Percentiles rank a stretch among this genome's conserved stretches.
phyloP scores from a whole-genome alignment of 2,329 filamentous ascomycete genomes.

The Botrytis porri region DNA sequence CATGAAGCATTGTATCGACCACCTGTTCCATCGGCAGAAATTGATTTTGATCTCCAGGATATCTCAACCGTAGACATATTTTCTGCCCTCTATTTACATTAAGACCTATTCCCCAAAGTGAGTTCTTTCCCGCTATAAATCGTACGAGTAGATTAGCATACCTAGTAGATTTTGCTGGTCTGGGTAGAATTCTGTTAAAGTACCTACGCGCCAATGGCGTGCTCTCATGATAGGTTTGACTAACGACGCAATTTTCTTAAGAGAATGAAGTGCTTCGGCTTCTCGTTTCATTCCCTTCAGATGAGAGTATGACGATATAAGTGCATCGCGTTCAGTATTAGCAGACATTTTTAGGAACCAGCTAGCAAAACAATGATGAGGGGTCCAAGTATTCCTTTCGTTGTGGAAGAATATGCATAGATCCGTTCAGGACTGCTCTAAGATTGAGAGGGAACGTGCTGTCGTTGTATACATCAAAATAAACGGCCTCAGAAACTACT shows the following conservation, averaged over 20 bases:
- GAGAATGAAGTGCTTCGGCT: conserved; percentile 53
- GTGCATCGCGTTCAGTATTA: conserved; percentile 41
- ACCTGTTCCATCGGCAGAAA: conserved; percentile 80
- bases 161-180: conserved; percentile 70
- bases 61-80: conserved; percentile 79
- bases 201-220: conserved; percentile 73
- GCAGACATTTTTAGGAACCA: neutral
- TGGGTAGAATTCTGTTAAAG: conserved; percentile 84
- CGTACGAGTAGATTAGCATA: conserved; percentile 34
- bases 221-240: conserved; percentile 96
- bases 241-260: conserved; percentile 79
- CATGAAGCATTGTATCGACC: conserved; percentile 89
- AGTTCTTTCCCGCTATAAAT: neutral
- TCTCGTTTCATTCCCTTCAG: conserved; percentile 48
- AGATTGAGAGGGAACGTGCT: neutral
- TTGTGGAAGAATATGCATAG: neutral
- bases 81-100: conserved; percentile 75
- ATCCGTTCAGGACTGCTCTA: neutral
- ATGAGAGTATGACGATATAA: conserved; percentile 52
- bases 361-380: neutral
- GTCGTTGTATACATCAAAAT: neutral
- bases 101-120: conserved; percentile 50
- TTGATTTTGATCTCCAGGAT: conserved; percentile 68
- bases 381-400: neutral
- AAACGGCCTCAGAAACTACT: neutral